Conservation (phyloP, 2,329 filamentous ascomycete species). For the Alternaria tenuissima region DNA sequence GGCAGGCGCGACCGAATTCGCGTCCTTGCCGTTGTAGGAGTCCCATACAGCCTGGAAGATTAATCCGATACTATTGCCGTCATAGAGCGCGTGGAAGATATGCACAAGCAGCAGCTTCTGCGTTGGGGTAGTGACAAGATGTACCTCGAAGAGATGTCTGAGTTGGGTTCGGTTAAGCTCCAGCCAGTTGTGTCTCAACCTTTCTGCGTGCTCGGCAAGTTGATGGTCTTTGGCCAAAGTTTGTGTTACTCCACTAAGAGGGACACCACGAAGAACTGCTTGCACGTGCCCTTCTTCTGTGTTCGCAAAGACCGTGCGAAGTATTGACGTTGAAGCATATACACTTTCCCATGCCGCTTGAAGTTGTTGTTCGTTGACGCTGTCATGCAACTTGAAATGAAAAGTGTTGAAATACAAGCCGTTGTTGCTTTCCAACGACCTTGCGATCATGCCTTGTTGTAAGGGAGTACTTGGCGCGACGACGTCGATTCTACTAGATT, state of each 20-base stretch:
- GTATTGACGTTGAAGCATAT: constrained; percentile 64
- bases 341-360: constrained; percentile 66
- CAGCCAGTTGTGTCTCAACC: constrained; percentile 62
- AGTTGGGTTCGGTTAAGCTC: constrained; percentile 60
- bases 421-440: constrained; percentile 65
- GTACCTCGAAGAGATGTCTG: constrained; percentile 61
- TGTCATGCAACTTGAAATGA: constrained; percentile 61
- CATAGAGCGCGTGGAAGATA: constrained; percentile 88
- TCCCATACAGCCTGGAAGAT: constrained; percentile 68
- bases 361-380: constrained; percentile 60
- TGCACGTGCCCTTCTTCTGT: constrained; percentile 82
- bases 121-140: constrained; percentile 50
- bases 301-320: constrained; percentile 76
- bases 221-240: constrained; percentile 34
- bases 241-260: constrained; percentile 21
- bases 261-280: constrained; percentile 64
- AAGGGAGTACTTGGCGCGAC: constrained; percentile 85
- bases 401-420: constrained; percentile 83
- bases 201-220: constrained; percentile 33
- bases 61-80: constrained; percentile 78
- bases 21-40: constrained; percentile 56
- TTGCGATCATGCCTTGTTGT: constrained; percentile 85
- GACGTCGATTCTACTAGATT: constrained; percentile 68
- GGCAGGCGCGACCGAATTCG: constrained; percentile 53
- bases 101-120: constrained; percentile 64